phyloP scores from a whole-genome alignment of 768 basidiomycete genomes.

The Steccherinum ochraceum region DNA sequence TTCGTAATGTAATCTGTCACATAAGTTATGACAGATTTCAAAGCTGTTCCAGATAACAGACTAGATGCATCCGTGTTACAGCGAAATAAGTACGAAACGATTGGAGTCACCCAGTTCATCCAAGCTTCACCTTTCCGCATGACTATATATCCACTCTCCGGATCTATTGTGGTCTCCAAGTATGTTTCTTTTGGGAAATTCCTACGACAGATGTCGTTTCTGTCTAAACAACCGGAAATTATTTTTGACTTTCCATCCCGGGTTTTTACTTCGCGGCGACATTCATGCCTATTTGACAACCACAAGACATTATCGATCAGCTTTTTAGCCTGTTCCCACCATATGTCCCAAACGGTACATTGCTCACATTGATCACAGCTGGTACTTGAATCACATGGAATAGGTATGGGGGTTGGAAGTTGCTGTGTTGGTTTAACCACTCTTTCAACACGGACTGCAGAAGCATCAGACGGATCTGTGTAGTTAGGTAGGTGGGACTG shows the following conservation, averaged over 20 bases:
- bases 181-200: conserved; percentile 28
- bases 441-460: no score
- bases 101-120: conserved; percentile 30
- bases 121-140: conserved; percentile 26
- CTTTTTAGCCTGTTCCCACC: conserved; percentile 1
- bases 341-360: neutral
- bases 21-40: conserved; percentile 33
- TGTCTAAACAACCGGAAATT: conserved; percentile 1
- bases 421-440: no score
- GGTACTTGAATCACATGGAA: no score
- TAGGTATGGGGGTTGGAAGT: no score
- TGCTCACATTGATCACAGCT: neutral
- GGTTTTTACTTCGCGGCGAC: conserved; percentile 22
- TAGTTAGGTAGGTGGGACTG: no score
- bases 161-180: conserved; percentile 23
- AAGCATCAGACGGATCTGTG: no score
- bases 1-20: conserved; percentile 41
- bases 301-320: conserved; percentile 7
- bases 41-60: conserved; percentile 32
- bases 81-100: conserved; percentile 26
- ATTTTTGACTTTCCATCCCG: neutral
- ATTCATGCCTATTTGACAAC: conserved; percentile 5
- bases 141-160: conserved; percentile 19
- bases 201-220: conserved; percentile 25
- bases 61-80: conserved; percentile 36